Percentiles rank a stretch among this genome's conserved stretches.
Conservation (phyloP, 2,329 filamentous ascomycete genomes). For the Eurotiales sp. region DNA sequence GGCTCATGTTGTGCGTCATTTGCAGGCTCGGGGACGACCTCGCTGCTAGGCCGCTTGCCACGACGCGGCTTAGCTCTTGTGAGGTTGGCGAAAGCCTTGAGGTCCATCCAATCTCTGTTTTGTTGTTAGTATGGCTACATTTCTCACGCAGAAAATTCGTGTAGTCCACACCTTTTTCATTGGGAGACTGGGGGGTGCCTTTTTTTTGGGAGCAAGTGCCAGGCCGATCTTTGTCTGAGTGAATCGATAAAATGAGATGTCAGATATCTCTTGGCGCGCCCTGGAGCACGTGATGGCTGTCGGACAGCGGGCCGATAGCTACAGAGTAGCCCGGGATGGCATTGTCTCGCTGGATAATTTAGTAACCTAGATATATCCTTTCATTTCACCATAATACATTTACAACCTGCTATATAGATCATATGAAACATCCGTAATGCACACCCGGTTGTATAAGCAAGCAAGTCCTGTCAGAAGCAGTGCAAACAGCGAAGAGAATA, state of each 20-base stretch:
- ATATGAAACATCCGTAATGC: neutral
- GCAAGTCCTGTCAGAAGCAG: conserved; percentile 2
- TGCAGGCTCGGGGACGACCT: conserved; percentile 9
- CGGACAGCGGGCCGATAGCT: too few species aligned
- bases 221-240: conserved; percentile 22
- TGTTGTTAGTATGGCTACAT: conserved; percentile 13
- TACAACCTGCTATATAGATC: conserved; percentile 3
- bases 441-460: neutral
- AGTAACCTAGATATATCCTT: neutral
- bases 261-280: too few species aligned
- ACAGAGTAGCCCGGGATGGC: too few species aligned
- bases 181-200: conserved; percentile 15
- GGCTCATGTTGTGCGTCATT: conserved; percentile 13
- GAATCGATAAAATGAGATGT: too few species aligned
- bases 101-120: conserved; percentile 32
- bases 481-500: conserved; percentile 18
- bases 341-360: too few species aligned
- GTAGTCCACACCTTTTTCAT: conserved; percentile 23
- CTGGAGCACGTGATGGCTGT: too few species aligned
- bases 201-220: conserved; percentile 16
- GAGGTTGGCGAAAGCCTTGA: conserved; percentile 24
- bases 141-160: neutral
- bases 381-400: conserved; percentile 10
- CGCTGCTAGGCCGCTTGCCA: conserved; percentile 18
- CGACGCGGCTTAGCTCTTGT: conserved; percentile 11